Evolutionary conservation across 1,139 yeast genomes (phyloP).

Genomic region (Pneumocystis sp.): DNA sequence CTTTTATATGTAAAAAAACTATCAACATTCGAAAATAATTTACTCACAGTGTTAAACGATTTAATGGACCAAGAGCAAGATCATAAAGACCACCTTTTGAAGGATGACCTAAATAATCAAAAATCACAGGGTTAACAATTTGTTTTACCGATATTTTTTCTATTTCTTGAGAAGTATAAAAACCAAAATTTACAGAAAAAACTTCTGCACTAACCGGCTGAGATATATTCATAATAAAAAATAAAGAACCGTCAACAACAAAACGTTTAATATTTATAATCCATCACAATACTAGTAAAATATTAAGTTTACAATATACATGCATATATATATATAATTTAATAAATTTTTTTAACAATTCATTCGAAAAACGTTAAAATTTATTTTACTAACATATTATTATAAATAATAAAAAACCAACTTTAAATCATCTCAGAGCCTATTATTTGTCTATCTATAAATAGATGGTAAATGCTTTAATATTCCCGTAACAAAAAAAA

Average conservation of each 20-base stretch:
- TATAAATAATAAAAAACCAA: background rate
- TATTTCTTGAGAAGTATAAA: slow-evolving; percentile 68
- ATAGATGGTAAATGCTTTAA: too few relatives aligned
- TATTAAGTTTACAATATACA: background rate
- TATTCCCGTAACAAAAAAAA: too few relatives aligned
- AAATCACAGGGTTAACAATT: slow-evolving; percentile 84
- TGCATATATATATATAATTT: background rate
- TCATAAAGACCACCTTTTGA: slow-evolving; percentile 88
- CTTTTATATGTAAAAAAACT: slow-evolving; percentile 13
- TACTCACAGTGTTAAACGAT: slow-evolving; percentile 42
- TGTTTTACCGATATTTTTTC: slow-evolving; percentile 82
- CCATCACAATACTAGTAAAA: background rate
- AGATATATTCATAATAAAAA: background rate
- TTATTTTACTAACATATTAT: background rate
- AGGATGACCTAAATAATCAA: slow-evolving; percentile 94
- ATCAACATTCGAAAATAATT: slow-evolving; percentile 11
- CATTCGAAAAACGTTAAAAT: background rate
- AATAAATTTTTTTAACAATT: too few relatives aligned
- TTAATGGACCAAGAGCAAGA: slow-evolving; percentile 82
- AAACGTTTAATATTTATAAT: background rate
- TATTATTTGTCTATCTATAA: background rate
- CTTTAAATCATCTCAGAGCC: background rate
- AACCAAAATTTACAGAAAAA: slow-evolving; percentile 80
- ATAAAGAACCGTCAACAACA: background rate
- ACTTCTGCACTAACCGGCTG: slow-evolving; percentile 90